Percentiles rank a stretch among this genome's conserved stretches.
These are phyloP conservation scores for Populus hybrid DNA, from an alignment of 441 rosid species.

Conservation along the genomic window DNA sequence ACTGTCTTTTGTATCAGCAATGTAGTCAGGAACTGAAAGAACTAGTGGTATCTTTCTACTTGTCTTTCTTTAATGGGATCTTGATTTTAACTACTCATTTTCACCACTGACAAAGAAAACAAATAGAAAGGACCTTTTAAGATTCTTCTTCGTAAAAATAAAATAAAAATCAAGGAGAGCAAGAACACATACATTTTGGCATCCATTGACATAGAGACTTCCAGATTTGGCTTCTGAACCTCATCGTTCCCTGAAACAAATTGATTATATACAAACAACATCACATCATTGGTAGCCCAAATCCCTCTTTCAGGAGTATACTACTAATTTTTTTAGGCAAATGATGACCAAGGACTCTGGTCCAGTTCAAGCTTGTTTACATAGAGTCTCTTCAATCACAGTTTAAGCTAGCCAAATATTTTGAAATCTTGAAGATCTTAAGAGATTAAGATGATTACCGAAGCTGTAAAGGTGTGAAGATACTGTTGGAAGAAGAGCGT, in stretches of 20 bases:
- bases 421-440: background rate
- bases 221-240: slow-evolving; percentile 32
- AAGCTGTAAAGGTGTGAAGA: slow-evolving; percentile 30
- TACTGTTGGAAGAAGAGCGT: slow-evolving; percentile 27
- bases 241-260: slow-evolving; percentile 38
- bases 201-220: slow-evolving; percentile 30
- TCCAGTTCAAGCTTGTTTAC: background rate
- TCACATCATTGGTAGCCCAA: background rate
- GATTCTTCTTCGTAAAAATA: background rate
- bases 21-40: background rate
- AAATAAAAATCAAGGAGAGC: background rate
- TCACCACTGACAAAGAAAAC: background rate
- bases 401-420: background rate
- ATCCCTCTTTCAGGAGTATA: background rate
- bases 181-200: slow-evolving; percentile 28
- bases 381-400: background rate
- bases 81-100: background rate
- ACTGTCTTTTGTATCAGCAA: background rate
- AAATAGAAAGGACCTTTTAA: background rate
- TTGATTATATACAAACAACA: background rate
- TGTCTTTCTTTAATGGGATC: background rate
- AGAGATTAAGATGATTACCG: slow-evolving; percentile 18
- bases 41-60: background rate
- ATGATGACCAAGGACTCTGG: background rate
- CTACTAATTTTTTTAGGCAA: background rate